phyloP scores from a whole-genome alignment of 192 early-diverging fungal genomes.

The Coemansia sp. region DNA sequence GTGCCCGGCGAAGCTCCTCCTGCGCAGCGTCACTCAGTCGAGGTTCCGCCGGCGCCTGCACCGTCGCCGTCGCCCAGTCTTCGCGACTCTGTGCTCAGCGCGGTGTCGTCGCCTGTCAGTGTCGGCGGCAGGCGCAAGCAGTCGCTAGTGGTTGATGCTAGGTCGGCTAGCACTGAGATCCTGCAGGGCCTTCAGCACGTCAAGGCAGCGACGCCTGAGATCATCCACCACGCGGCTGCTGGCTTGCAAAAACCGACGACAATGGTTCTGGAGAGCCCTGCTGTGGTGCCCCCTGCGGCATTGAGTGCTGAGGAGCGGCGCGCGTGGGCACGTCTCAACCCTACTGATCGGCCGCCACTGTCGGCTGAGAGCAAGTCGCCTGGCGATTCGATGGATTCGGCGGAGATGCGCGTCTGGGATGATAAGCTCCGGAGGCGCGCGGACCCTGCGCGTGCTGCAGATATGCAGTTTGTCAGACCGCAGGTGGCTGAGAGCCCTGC shows the following conservation, averaged over 20 bases:
- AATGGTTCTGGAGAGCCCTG: constrained; percentile 37
- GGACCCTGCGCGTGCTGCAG: neutral
- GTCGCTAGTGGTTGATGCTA: constrained; percentile 46
- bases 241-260: constrained; percentile 7
- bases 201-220: constrained; percentile 23
- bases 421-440: constrained; percentile 35
- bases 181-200: constrained; percentile 39
- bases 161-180: constrained; percentile 35
- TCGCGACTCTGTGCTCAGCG: constrained; percentile 26
- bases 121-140: constrained; percentile 51
- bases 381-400: constrained; percentile 16
- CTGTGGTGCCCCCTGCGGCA: constrained; percentile 3
- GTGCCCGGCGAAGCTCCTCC: neutral
- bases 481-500: constrained; percentile 28
- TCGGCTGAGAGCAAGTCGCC: constrained; percentile 12
- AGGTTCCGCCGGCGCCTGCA: neutral
- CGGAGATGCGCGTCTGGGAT: constrained; percentile 26
- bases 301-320: constrained; percentile 26
- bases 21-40: neutral
- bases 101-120: constrained; percentile 46
- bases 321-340: constrained; percentile 32
- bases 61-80: neutral
- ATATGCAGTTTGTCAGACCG: constrained; percentile 11
- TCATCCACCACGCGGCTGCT: constrained; percentile 8
- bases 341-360: constrained; percentile 38